Percentiles rank a stretch among this genome's conserved stretches.
phyloP scores from a whole-genome alignment of 345 rosid genomes.

The Gossypium arboreum region DNA sequence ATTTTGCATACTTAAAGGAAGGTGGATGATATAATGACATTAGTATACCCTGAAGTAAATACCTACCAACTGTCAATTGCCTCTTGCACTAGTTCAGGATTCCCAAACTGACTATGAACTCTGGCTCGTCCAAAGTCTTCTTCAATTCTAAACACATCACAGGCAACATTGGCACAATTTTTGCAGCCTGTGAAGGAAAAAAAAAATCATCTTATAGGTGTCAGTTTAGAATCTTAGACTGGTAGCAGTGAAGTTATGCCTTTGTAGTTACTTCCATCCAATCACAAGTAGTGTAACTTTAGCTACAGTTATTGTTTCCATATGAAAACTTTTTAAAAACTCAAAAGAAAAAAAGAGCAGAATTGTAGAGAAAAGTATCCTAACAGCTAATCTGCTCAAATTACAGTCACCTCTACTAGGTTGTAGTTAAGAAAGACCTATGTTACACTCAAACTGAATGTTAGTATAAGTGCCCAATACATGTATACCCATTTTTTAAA shows the following conservation, averaged over 20 bases:
- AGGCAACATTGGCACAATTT: constrained; percentile 80
- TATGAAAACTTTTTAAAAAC: neutral
- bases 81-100: constrained; percentile 52
- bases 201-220: neutral
- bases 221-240: neutral
- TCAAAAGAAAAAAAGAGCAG: neutral
- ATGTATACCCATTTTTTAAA: neutral
- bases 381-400: no score
- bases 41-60: constrained; percentile 4
- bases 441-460: neutral
- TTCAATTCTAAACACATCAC: constrained; percentile 72
- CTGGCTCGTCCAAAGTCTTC: constrained; percentile 96
- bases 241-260: neutral
- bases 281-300: neutral
- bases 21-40: neutral
- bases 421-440: neutral
- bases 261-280: neutral
- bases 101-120: constrained; percentile 68
- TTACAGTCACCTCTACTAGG: neutral
- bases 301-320: neutral
- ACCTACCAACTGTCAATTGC: constrained; percentile 90
- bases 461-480: neutral
- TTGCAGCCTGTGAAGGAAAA: constrained; percentile 64
- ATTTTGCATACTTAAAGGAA: constrained; percentile 1
- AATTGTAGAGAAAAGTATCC: neutral